A percentile compares a stretch with the other conserved stretches of the same genome.
Evolutionary conservation across 805 yeast genomes (phyloP).

Genomic region (Candida hungchunana): DNA sequence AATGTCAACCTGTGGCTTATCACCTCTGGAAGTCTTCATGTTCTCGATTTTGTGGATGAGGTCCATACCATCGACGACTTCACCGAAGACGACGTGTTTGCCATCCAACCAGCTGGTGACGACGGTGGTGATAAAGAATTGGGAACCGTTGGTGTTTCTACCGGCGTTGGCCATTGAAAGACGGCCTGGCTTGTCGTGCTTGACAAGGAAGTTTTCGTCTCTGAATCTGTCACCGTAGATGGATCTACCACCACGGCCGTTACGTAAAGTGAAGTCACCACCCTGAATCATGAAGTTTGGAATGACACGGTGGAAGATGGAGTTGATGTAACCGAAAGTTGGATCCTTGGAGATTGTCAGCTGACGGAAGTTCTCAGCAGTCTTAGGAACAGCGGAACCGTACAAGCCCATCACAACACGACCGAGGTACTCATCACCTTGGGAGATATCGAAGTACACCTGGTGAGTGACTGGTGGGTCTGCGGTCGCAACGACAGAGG

Average conservation of each 20-base stretch:
- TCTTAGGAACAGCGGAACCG: slow-evolving; percentile 83
- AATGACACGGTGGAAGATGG: slow-evolving; percentile 71
- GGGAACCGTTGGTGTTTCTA: slow-evolving; percentile 83
- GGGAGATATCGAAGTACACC: slow-evolving; percentile 82
- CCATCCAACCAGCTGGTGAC: slow-evolving; percentile 90
- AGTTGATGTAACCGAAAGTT: slow-evolving; percentile 53
- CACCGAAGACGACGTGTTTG: slow-evolving; percentile 94
- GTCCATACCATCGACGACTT: slow-evolving; percentile 85
- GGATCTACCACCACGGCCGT: slow-evolving; percentile 72
- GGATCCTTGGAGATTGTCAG: slow-evolving; percentile 75
- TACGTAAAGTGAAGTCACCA: slow-evolving; percentile 70
- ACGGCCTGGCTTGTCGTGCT: slow-evolving; percentile 65
- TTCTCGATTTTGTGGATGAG: slow-evolving; percentile 70
- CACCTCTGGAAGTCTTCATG: slow-evolving; percentile 65
- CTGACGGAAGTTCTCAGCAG: slow-evolving; percentile 84
- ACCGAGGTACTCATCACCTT: slow-evolving; percentile 75
- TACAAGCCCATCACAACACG: slow-evolving; percentile 83
- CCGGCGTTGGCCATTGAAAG: slow-evolving; percentile 83
- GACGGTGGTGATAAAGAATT: slow-evolving; percentile 92
- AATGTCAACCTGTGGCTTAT: slow-evolving; percentile 65
- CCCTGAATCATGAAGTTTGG: slow-evolving; percentile 75
- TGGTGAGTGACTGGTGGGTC: slow-evolving; percentile 55
- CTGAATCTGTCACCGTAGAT: slow-evolving; percentile 64
- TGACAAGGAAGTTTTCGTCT: slow-evolving; percentile 65
- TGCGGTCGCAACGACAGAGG: slow-evolving; percentile 19